Conservation (phyloP, 2,329 filamentous ascomycete genomes). For the Hypoxylon sp. region DNA sequence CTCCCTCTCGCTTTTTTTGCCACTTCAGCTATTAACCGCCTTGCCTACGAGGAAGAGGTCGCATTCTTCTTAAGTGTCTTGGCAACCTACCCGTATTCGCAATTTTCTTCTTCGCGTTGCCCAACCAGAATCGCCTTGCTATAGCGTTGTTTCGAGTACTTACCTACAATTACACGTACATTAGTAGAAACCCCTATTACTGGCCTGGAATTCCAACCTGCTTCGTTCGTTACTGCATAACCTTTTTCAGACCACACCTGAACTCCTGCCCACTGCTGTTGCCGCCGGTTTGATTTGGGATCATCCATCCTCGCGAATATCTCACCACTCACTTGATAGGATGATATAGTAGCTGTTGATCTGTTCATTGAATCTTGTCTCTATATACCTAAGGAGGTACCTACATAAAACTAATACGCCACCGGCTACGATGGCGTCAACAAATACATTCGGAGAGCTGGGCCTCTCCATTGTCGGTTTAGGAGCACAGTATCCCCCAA, state of each 20-base stretch:
- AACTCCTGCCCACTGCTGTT: not conserved
- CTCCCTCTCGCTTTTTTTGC: conserved; percentile 18
- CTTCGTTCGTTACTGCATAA: not conserved
- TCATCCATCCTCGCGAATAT: not conserved
- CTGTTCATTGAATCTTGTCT: not conserved
- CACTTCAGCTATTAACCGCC: not conserved
- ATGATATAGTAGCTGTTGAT: not conserved
- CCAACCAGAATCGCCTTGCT: conserved; percentile 10
- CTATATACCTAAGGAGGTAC: too few species aligned
- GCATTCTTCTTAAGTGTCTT: conserved; percentile 30
- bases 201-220: conserved; percentile 1
- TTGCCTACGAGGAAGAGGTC: not conserved
- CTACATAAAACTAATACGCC: not conserved
- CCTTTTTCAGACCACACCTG: not conserved
- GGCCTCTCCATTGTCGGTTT: conserved; percentile 73
- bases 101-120: conserved; percentile 4
- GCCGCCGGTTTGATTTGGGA: not conserved
- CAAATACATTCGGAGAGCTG: conserved; percentile 63
- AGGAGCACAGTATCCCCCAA: conserved; percentile 72
- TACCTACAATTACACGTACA: conserved; percentile 1
- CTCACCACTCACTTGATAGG: not conserved
- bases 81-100: conserved; percentile 18
- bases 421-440: conserved; percentile 58
- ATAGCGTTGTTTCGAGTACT: conserved; percentile 14
- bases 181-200: conserved; percentile 1